Base-by-base conservation (phyloP, 805 yeast genomes). In the Debaryomyces prosopidis region DNA sequence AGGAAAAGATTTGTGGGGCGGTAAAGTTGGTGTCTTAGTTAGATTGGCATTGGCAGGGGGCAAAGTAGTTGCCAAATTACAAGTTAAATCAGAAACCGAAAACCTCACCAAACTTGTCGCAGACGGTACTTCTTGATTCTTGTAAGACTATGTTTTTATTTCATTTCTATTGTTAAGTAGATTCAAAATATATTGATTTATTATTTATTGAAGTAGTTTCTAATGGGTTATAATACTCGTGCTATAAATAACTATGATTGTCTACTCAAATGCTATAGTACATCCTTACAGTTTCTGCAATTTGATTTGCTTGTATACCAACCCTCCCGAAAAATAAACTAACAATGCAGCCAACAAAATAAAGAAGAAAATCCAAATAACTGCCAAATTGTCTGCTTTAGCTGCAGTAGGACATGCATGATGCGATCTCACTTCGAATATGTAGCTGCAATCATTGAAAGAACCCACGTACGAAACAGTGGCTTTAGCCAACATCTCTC, bases 321-420 rank as follows among this genome's bases (percentile, higher is more conserved):
- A 51, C 8, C 68, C 68, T 16, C 71, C 80, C 26, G 64, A 71
- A 45, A 53, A 70, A 58, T 58, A 67, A 36, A 66, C 79, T 57
- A 52, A 64, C 57, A 52, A 46, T 1, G 71, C 69, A 10, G 71
- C 71, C 41, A 64, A 45, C 20, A 66, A 51, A 39, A 68, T 67
- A 31, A 68, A 44, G 16, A 67, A 51, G 43, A 68, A 66, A 10
- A 68, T 67, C 73, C 71, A 68, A 42, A 85, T 75, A 3, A 84
- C 81, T 14, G 84, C 83, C 44, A 79, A 64, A 48, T 85, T 81
- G 56, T 84, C 84, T 10, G 76, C 79, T 53, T 82, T 78, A 42
- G 84, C 82, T 8, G 87, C 73, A 0, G 90, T 85, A 0, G 96
- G 88, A 63, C 97, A 89, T 0, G 96, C 96, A 65, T 84, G 86